A percentile compares a stretch with the other conserved stretches of the same genome.
These are phyloP conservation scores for Termitomyces sp. DNA, from an alignment of 768 basidiomycete species.

Conservation along the genomic window DNA sequence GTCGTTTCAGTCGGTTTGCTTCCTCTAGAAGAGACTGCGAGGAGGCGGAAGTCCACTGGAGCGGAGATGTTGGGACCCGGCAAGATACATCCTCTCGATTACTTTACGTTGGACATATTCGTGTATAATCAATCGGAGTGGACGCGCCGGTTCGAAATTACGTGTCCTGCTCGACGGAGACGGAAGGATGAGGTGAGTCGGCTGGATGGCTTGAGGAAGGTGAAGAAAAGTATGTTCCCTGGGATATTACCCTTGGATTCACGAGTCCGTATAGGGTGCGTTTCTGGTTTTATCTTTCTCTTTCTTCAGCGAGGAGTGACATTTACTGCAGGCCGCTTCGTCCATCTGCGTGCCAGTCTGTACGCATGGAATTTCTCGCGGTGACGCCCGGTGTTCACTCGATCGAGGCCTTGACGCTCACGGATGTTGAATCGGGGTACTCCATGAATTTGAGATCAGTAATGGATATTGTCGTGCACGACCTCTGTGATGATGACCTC, in stretches of 20 bases:
- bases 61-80: constrained; percentile 22
- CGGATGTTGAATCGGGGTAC: constrained; percentile 69
- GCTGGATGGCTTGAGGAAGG: constrained; percentile 21
- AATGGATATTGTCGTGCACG: constrained; percentile 71
- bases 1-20: constrained; percentile 64
- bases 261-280: constrained; percentile 74
- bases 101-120: constrained; percentile 81
- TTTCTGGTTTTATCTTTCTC: constrained; percentile 10
- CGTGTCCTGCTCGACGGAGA: constrained; percentile 51
- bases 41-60: constrained; percentile 13
- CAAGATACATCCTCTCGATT: constrained; percentile 66
- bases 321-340: constrained; percentile 53
- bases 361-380: constrained; percentile 81
- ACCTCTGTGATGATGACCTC: constrained; percentile 27
- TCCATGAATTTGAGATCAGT: constrained; percentile 71
- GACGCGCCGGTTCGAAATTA: constrained; percentile 74
- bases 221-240: constrained; percentile 37
- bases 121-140: constrained; percentile 78
- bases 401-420: constrained; percentile 64
- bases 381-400: constrained; percentile 75
- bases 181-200: constrained; percentile 26
- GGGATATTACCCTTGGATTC: constrained; percentile 76
- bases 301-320: neutral
- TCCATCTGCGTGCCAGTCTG: constrained; percentile 81
- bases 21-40: constrained; percentile 18